phyloP scores from a whole-genome alignment of 2,329 filamentous ascomycete genomes.

The Diaporthe nobilis region DNA sequence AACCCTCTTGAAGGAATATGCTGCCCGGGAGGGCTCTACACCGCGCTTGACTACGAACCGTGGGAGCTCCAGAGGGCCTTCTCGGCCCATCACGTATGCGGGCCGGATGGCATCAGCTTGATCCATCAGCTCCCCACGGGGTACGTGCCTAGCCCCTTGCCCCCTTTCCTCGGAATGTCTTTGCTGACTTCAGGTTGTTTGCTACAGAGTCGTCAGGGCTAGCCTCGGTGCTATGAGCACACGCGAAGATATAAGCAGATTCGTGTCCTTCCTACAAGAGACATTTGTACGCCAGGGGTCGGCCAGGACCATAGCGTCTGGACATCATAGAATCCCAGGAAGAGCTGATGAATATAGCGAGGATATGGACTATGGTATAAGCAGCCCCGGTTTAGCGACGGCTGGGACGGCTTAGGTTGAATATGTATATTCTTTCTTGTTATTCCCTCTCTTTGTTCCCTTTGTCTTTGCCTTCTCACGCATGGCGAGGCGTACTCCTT shows the following conservation, averaged over 20 bases:
- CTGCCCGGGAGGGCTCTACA: slow-evolving; percentile 62
- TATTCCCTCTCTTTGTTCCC: neutral
- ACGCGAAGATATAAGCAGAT: slow-evolving; percentile 64
- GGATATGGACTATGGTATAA: slow-evolving; percentile 34
- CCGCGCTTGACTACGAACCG: slow-evolving; percentile 64
- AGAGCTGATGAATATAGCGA: neutral
- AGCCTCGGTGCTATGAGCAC: slow-evolving; percentile 75
- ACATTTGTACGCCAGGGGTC: slow-evolving; percentile 51
- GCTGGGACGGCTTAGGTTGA: slow-evolving; percentile 8
- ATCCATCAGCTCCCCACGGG: slow-evolving; percentile 69
- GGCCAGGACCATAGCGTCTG: slow-evolving; percentile 15
- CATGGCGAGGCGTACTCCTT: slow-evolving; percentile 28
- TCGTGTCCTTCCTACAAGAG: slow-evolving; percentile 61
- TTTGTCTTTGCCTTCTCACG: neutral
- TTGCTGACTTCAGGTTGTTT: slow-evolving; percentile 21
- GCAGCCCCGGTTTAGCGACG: slow-evolving; percentile 23
- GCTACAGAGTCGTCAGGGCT: slow-evolving; percentile 67
- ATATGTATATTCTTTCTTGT: neutral
- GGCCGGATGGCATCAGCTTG: slow-evolving; percentile 65
- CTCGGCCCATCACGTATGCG: slow-evolving; percentile 71
- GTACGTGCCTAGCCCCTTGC: slow-evolving; percentile 48
- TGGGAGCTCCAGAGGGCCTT: slow-evolving; percentile 68
- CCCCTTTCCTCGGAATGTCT: neutral
- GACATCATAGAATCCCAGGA: neutral
- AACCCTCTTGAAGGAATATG: slow-evolving; percentile 57